phyloP scores from a whole-genome alignment of 2,329 filamentous ascomycete genomes.

The Neofusicoccum laricinum region DNA sequence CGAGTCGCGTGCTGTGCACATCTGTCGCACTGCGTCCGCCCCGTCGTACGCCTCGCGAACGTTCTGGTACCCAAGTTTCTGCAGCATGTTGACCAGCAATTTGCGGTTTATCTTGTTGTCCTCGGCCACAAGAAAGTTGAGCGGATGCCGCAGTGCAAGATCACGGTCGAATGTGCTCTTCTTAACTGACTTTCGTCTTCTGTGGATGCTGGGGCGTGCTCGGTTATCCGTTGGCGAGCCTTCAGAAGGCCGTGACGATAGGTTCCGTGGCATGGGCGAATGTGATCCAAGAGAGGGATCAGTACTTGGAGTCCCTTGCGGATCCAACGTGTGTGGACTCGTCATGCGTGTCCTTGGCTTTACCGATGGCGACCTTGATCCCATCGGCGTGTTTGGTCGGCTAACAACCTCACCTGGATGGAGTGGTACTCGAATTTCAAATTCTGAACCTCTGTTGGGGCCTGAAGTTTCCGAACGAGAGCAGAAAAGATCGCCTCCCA shows the following conservation, averaged over 20 bases:
- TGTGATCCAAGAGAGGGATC: slow-evolving; percentile 20
- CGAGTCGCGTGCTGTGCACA: slow-evolving; percentile 42
- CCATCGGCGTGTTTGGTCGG: neutral
- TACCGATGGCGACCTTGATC: slow-evolving; percentile 5
- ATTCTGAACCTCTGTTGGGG: slow-evolving; percentile 62
- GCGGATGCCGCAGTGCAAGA: slow-evolving; percentile 58
- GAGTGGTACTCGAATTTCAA: slow-evolving; percentile 65
- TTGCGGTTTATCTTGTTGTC: slow-evolving; percentile 71
- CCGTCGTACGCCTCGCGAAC: slow-evolving; percentile 67
- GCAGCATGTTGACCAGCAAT: slow-evolving; percentile 64
- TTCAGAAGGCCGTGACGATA: slow-evolving; percentile 26
- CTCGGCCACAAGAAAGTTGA: slow-evolving; percentile 68
- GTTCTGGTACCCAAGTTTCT: slow-evolving; percentile 62
- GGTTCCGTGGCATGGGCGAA: neutral
- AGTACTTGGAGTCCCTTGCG: neutral
- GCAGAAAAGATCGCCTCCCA: slow-evolving; percentile 66
- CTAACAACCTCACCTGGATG: slow-evolving; percentile 46
- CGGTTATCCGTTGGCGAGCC: slow-evolving; percentile 16
- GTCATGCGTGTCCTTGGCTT: slow-evolving; percentile 16
- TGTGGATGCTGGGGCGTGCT: neutral
- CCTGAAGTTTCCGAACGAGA: slow-evolving; percentile 62
- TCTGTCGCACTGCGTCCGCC: slow-evolving; percentile 62
- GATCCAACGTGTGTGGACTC: slow-evolving; percentile 1
- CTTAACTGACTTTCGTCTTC: slow-evolving; percentile 18
- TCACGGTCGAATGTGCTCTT: slow-evolving; percentile 50